Percentiles rank a stretch among this genome's conserved stretches.
Evolutionary conservation across 345 rosid species (phyloP).

Genomic region (Moricandia arvensis): DNA sequence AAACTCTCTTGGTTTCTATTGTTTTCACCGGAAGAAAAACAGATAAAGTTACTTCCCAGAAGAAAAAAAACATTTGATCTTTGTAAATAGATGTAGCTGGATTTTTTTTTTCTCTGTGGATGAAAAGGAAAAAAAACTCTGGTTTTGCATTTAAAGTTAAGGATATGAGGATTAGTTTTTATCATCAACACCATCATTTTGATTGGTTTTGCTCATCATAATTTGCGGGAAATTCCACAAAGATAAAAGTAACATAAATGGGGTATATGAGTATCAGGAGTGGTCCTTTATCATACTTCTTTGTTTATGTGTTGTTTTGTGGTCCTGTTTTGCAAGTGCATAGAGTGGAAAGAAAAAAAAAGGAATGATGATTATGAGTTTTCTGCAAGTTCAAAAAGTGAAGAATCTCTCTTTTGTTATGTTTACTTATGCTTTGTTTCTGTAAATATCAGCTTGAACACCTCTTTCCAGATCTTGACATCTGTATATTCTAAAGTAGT

Average conservation of each 20-base stretch:
- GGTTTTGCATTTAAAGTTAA: not conserved
- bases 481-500: slow-evolving; percentile 15
- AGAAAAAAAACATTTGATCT: not conserved
- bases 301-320: slow-evolving; percentile 34
- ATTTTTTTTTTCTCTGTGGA: not conserved
- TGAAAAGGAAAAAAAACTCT: not conserved
- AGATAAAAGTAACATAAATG: slow-evolving; percentile 1
- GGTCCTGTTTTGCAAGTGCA: slow-evolving; percentile 26
- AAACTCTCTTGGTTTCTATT: not conserved
- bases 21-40: not conserved
- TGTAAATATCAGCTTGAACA: slow-evolving; percentile 14
- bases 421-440: slow-evolving; percentile 23
- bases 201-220: slow-evolving; percentile 29
- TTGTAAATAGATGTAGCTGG: not conserved
- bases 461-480: slow-evolving; percentile 15
- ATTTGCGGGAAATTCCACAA: slow-evolving; percentile 20
- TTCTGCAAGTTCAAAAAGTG: slow-evolving; percentile 29
- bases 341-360: slow-evolving; percentile 15
- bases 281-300: slow-evolving; percentile 35
- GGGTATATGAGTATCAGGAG: slow-evolving; percentile 30
- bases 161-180: not conserved
- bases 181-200: slow-evolving; percentile 20
- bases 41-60: not conserved
- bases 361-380: slow-evolving; percentile 14
- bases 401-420: slow-evolving; percentile 34